A percentile compares a stretch with the other conserved stretches of the same genome.
Evolutionary conservation across 2,329 filamentous ascomycete genomes (phyloP).

Genomic region (Drechslera avenae): DNA sequence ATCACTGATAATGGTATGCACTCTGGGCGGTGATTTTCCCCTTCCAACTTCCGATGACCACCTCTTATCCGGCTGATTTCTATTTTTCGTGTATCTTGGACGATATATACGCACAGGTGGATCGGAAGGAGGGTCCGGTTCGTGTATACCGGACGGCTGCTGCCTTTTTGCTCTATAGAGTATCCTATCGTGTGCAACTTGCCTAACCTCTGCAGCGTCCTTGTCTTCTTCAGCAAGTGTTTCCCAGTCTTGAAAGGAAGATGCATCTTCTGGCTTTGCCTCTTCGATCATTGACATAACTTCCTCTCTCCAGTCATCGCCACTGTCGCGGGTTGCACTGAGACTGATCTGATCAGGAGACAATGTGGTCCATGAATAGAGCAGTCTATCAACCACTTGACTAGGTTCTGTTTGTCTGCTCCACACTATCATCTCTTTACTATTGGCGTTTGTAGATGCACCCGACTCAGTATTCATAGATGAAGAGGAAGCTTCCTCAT

Average conservation of each 20-base stretch:
- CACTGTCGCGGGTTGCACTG: conserved; percentile 10
- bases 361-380: conserved; percentile 22
- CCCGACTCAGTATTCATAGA: not conserved
- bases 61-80: no score
- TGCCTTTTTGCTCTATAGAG: no score
- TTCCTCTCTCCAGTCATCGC: conserved; percentile 1
- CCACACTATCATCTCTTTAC: conserved; percentile 7
- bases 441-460: not conserved
- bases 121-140: no score
- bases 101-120: no score
- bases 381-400: conserved; percentile 21
- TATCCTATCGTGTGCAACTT: no score
- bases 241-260: conserved; percentile 6
- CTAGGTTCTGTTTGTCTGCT: conserved; percentile 15
- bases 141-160: no score
- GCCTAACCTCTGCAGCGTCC: no score
- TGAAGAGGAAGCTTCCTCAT: not conserved
- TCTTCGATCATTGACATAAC: not conserved
- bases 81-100: no score
- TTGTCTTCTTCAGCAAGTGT: no score
- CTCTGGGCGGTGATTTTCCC: no score
- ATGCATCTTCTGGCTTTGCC: not conserved
- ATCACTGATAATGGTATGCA: no score
- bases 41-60: no score
- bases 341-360: conserved; percentile 11